Conservation (phyloP, 331 rosid genomes). For the Pyrus hybrid region DNA sequence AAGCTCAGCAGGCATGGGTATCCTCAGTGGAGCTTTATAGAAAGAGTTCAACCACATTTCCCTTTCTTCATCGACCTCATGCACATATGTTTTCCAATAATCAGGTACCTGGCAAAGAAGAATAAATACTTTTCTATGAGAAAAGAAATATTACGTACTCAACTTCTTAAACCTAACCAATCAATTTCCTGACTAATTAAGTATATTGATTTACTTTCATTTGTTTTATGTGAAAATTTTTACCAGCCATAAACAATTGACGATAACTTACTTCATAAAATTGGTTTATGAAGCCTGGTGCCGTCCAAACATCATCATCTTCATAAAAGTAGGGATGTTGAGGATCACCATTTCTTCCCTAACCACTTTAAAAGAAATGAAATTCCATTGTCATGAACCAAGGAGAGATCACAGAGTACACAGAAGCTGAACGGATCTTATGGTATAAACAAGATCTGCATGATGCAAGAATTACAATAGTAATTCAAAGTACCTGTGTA, state of each 20-base stretch:
- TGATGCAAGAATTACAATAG: neutral
- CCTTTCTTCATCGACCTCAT: constrained; percentile 88
- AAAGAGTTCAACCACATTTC: constrained; percentile 98
- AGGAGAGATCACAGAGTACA: neutral
- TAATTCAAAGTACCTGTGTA: neutral
- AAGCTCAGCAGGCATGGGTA: constrained; percentile 97
- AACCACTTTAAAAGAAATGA: constrained; percentile 41
- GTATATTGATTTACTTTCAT: neutral
- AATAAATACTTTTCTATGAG: neutral
- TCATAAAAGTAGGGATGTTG: constrained; percentile 93
- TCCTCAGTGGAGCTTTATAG: constrained; percentile 82
- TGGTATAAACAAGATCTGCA: neutral
- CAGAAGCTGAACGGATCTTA: neutral
- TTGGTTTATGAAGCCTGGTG: constrained; percentile 93
- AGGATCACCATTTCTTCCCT: constrained; percentile 87
- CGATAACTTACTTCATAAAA: constrained; percentile 66
- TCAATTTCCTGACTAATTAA: neutral
- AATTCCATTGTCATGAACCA: neutral
- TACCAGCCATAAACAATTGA: neutral
- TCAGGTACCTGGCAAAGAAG: constrained; percentile 75
- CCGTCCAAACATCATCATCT: constrained; percentile 96
- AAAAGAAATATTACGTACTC: constrained; percentile 6
- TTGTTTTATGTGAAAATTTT: neutral
- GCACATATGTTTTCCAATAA: constrained; percentile 74
- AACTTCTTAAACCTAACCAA: neutral